These are phyloP conservation scores for Epichloe coenophiala DNA, from an alignment of 2,329 filamentous ascomycete species.

Conservation along the genomic window DNA sequence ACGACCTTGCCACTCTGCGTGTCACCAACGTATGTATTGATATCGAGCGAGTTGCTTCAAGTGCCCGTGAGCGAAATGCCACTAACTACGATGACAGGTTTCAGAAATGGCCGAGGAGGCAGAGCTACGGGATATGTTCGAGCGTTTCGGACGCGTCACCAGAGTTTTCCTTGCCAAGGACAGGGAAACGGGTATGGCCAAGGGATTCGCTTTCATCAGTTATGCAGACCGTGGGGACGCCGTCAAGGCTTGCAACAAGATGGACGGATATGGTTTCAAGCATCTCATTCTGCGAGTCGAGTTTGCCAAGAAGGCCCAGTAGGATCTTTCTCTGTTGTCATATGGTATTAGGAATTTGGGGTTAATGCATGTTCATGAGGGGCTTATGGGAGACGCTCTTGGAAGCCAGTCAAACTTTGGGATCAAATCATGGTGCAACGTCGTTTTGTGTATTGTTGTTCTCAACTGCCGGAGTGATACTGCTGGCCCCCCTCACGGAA, in stretches of 20 bases:
- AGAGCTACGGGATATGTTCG: slow-evolving; percentile 95
- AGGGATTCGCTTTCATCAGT: slow-evolving; percentile 98
- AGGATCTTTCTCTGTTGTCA: slow-evolving; percentile 12
- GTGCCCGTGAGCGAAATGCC: slow-evolving; percentile 14
- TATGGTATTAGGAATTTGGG: background rate
- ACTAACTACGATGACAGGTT: slow-evolving; percentile 40
- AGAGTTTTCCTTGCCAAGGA: slow-evolving; percentile 97
- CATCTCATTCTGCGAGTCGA: slow-evolving; percentile 78
- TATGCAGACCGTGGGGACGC: slow-evolving; percentile 85
- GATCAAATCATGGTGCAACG: background rate
- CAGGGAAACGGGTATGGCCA: slow-evolving; percentile 86
- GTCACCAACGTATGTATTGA: slow-evolving; percentile 81
- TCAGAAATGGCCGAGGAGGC: slow-evolving; percentile 94
- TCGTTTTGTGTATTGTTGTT: background rate
- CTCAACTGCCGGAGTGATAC: background rate
- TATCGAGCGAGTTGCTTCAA: background rate
- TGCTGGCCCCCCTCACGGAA: too few relatives aligned
- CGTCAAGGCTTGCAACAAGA: slow-evolving; percentile 85
- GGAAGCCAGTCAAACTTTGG: background rate
- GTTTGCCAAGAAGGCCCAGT: slow-evolving; percentile 64
- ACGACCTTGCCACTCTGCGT: slow-evolving; percentile 89
- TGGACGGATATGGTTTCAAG: slow-evolving; percentile 90
- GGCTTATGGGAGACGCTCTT: background rate
- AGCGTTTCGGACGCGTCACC: slow-evolving; percentile 90
- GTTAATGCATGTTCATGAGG: slow-evolving; percentile 4